These are phyloP conservation scores for Clarireedia homoeocarpa DNA, from an alignment of 2,329 filamentous ascomycete species.

Conservation along the genomic window DNA sequence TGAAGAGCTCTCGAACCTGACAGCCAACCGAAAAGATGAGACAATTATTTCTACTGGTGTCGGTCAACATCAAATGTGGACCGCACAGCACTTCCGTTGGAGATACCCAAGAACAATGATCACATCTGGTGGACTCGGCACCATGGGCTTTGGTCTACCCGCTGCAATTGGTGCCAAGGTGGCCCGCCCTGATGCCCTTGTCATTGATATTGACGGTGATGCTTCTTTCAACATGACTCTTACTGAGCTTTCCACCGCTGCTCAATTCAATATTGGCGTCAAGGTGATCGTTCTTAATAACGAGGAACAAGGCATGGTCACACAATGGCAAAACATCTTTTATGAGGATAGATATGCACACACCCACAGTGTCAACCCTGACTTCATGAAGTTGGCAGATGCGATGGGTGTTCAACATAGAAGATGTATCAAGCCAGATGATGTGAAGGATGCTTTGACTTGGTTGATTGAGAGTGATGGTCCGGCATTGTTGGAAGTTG, in stretches of 20 bases:
- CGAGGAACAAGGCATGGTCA: slow-evolving; percentile 97
- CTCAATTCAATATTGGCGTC: slow-evolving; percentile 93
- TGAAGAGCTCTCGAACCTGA: slow-evolving; percentile 80
- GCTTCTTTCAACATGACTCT: slow-evolving; percentile 99
- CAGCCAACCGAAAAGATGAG: slow-evolving; percentile 68
- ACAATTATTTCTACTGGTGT: slow-evolving; percentile 92
- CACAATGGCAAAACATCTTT: slow-evolving; percentile 96
- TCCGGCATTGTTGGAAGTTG: slow-evolving; percentile 86
- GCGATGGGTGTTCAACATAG: slow-evolving; percentile 81
- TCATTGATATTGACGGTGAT: slow-evolving; percentile 94
- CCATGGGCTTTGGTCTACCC: slow-evolving; percentile 93
- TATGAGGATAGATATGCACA: slow-evolving; percentile 90
- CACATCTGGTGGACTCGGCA: slow-evolving; percentile 89
- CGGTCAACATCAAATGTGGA: slow-evolving; percentile 99
- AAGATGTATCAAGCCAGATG: slow-evolving; percentile 64
- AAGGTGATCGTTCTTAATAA: slow-evolving; percentile 96
- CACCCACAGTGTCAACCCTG: slow-evolving; percentile 91
- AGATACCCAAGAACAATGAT: slow-evolving; percentile 86
- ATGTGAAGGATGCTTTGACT: slow-evolving; percentile 68
- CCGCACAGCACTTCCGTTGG: slow-evolving; percentile 95
- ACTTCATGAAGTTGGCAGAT: slow-evolving; percentile 88
- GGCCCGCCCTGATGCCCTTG: slow-evolving; percentile 49
- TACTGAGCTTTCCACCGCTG: slow-evolving; percentile 85
- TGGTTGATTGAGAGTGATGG: slow-evolving; percentile 88
- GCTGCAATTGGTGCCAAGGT: slow-evolving; percentile 95